phyloP scores from a whole-genome alignment of 1,284 basidiomycete genomes.

The Moesziomyces parantarcticus region DNA sequence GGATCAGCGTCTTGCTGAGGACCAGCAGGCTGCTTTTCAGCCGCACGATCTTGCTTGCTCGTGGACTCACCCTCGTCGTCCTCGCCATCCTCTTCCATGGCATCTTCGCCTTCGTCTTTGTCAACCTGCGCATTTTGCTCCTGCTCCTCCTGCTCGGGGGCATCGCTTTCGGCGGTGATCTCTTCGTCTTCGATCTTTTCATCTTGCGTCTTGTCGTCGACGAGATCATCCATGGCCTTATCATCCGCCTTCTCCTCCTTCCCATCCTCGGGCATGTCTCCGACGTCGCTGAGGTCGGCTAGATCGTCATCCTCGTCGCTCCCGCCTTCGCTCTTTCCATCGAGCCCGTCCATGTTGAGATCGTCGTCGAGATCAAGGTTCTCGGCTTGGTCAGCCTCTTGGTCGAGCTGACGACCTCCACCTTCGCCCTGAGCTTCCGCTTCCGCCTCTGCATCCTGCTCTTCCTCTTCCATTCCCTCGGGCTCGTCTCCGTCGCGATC shows the following conservation, averaged over 20 bases:
- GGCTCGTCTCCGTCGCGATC: slow-evolving; percentile 58
- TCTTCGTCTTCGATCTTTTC: slow-evolving; percentile 65
- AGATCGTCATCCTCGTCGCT: slow-evolving; percentile 72
- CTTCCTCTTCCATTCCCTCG: slow-evolving; percentile 56
- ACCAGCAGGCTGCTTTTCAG: slow-evolving; percentile 10
- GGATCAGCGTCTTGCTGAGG: slow-evolving; percentile 25
- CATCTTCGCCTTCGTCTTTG: slow-evolving; percentile 45
- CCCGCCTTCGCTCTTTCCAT: slow-evolving; percentile 50
- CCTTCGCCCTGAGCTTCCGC: slow-evolving; percentile 69
- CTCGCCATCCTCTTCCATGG: slow-evolving; percentile 45
- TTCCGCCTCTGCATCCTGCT: slow-evolving; percentile 62
- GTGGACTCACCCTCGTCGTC: slow-evolving; percentile 27
- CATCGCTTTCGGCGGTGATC: slow-evolving; percentile 27
- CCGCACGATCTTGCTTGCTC: slow-evolving; percentile 16
- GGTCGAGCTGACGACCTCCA: slow-evolving; percentile 64
- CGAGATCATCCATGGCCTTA: slow-evolving; percentile 41
- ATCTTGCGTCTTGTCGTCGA: slow-evolving; percentile 42
- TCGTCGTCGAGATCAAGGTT: slow-evolving; percentile 64
- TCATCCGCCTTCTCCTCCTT: slow-evolving; percentile 25
- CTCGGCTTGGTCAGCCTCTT: slow-evolving; percentile 65
- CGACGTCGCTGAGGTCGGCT: slow-evolving; percentile 76
- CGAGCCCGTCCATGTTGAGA: slow-evolving; percentile 54
- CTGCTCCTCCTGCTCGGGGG: slow-evolving; percentile 32
- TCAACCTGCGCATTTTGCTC: slow-evolving; percentile 37
- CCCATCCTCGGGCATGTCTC: slow-evolving; percentile 70